Base-by-base conservation (phyloP, 169 alveolate species). In the Cryptosporidium parvum region DNA sequence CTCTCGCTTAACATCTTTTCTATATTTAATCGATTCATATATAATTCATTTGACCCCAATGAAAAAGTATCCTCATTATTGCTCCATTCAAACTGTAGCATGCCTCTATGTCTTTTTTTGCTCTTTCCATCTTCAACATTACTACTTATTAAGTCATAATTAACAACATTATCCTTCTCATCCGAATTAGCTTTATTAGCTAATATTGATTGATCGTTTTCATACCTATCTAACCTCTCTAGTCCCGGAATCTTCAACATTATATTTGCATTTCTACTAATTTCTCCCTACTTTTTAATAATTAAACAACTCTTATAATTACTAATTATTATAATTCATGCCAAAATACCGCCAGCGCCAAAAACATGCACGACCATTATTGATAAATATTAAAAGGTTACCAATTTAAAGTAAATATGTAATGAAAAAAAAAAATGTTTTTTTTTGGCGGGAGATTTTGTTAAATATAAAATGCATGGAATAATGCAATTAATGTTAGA, bases 61-160 rank as follows among this genome's bases (percentile, higher is more conserved):
- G 70, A 72, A 23, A 95, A 80, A 7, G 98, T 96, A 80, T 96
- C 98, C 70, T 96, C 98, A 29, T 96, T 87, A 44, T 92, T 93
- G 68, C 95, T 96, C 98, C 98, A 96, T 56, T 96, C 98, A 71
- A 95, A 95, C 72, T 93, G 92, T 52, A 96, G 95, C 6, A 94
- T 92, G 51, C 94, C 94, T 59, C 92, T 89, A 16, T 80, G 89
- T 44, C 80, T 80, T 31, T 51, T 80, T 80, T 52, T 59, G 53
- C 44, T 31, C 26, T 48, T 23, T 16, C 33, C 59, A 1, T 80
- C 68, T 2, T 51, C 42, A 4, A 23, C 33, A 23, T 80, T 37
- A 4, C 18, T 33, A 26, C 56, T 61, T 2, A 31, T 31, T 31
- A 45, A 62, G 21, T 21, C 52, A 26, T 56, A 6, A 29, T 8